Evolutionary conservation across 805 yeast species (phyloP), one percentile per base, ranked within the genome.

Genomic region (Yarrowia osloensis): DNA sequence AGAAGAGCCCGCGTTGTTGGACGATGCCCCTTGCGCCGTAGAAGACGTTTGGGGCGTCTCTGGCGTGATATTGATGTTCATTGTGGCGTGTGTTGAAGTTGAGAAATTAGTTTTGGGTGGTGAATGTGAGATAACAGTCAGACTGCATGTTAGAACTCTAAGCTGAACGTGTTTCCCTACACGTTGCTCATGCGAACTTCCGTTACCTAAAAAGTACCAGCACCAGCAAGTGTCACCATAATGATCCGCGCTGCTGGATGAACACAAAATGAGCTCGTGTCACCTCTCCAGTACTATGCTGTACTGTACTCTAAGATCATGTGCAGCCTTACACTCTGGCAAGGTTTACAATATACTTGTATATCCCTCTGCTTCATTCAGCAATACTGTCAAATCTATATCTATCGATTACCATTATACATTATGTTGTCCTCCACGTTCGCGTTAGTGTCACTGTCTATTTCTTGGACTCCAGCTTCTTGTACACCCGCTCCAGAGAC

Each of bases 401-500:
- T 54, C 61, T 54, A 54, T 54, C 61, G 61, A 54, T 54, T 54
- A 54, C 61, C 61, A 35, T 54, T 54, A 54, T 54, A 54, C 44
- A 54, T 54, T 54, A 54, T 54, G 24, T 54, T 59, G 44, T 44
- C 65, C 52, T 42, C 65, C 57, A 29, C 52, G 28, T 39, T 26
- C 54, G 19, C 35, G 39, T 57, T 40, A 40, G 39, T 24, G 44
- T 37, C 9, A 22, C 42, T 19, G 29, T 39, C 37, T 61, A 29
- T 22, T 44, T 61, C 54, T 46, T 61, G 17, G 42, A 26, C 67
- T 78, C 78, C 33, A 78, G 78, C 63, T 84, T 80, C 61, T 79
- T 81, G 68, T 78, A 74, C 24, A 87, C 86, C 66, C 89, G 81
- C 73, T 87, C 91, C 69, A 89, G 81, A 67, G 89, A 85, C 78